Percentiles rank a stretch among this genome's conserved stretches.
These are phyloP conservation scores for Xylaria castorea DNA, from an alignment of 495 filamentous ascomycete species.

Conservation along the genomic window DNA sequence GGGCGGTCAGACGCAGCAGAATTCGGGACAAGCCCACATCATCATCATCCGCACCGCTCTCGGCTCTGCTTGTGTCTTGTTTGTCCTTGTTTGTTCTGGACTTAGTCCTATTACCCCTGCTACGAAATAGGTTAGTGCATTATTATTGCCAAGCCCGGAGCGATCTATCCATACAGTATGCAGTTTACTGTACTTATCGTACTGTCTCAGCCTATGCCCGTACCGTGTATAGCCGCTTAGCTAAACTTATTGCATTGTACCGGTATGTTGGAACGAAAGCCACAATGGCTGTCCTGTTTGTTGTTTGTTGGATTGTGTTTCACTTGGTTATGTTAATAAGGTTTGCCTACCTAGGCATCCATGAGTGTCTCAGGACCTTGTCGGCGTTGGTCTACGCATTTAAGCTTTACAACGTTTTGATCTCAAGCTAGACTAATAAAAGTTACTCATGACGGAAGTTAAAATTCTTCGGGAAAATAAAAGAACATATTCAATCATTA, in stretches of 20 bases:
- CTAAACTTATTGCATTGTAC: neutral
- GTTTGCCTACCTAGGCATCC: neutral
- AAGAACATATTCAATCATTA: too few relatives aligned
- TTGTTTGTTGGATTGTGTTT: neutral
- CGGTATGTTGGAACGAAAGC: neutral
- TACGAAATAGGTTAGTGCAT: neutral
- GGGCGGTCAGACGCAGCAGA: slow-evolving; percentile 11
- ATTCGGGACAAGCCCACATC: slow-evolving; percentile 1
- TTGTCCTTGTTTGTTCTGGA: neutral
- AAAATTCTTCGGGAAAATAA: neutral
- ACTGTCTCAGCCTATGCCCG: neutral
- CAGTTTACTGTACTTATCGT: neutral
- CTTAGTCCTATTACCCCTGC: neutral
- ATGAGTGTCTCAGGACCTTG: neutral
- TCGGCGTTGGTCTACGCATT: neutral
- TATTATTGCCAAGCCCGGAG: neutral
- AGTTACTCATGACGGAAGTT: neutral
- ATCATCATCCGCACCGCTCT: slow-evolving; percentile 15
- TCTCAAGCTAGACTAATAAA: neutral
- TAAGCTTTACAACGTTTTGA: neutral
- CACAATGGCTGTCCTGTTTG: neutral
- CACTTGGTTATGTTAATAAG: neutral
- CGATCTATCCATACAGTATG: neutral
- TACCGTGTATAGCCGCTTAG: neutral
- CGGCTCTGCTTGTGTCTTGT: slow-evolving; percentile 2